These are phyloP conservation scores for Fistulifera solaris DNA, from an alignment of 108 stramenopile genomes.

Conservation along the genomic window DNA sequence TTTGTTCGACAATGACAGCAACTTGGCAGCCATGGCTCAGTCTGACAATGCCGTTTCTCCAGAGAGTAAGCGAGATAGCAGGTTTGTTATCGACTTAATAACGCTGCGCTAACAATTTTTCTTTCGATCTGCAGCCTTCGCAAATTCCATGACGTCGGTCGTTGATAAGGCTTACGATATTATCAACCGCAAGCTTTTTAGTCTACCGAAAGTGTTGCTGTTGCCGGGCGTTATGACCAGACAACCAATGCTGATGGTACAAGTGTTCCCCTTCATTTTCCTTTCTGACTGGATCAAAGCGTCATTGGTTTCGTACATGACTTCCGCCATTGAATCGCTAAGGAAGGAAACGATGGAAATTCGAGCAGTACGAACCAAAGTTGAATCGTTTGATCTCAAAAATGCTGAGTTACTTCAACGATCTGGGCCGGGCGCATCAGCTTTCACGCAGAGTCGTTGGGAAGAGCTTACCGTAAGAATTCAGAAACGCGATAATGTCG, in stretches of 20 bases:
- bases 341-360: constrained; percentile 63
- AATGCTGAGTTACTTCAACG: constrained; percentile 77
- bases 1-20: constrained; percentile 66
- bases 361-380: constrained; percentile 50
- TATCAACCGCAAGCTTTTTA: constrained; percentile 84
- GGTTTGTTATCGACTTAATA: background rate
- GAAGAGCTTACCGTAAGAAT: constrained; percentile 60
- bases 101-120: background rate
- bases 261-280: constrained; percentile 77
- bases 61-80: constrained; percentile 23
- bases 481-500: constrained; percentile 56
- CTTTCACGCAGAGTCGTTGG: constrained; percentile 67
- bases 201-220: constrained; percentile 69
- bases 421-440: constrained; percentile 49
- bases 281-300: constrained; percentile 66
- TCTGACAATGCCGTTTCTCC: constrained; percentile 58
- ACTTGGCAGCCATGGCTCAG: constrained; percentile 56
- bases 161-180: constrained; percentile 57
- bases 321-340: constrained; percentile 50
- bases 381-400: constrained; percentile 83
- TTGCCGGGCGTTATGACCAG: constrained; percentile 64
- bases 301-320: constrained; percentile 54
- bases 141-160: constrained; percentile 58
- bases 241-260: constrained; percentile 62
- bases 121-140: constrained; percentile 28